phyloP scores from a whole-genome alignment of 148 eudicot species.

The Polygonum maritimum region DNA sequence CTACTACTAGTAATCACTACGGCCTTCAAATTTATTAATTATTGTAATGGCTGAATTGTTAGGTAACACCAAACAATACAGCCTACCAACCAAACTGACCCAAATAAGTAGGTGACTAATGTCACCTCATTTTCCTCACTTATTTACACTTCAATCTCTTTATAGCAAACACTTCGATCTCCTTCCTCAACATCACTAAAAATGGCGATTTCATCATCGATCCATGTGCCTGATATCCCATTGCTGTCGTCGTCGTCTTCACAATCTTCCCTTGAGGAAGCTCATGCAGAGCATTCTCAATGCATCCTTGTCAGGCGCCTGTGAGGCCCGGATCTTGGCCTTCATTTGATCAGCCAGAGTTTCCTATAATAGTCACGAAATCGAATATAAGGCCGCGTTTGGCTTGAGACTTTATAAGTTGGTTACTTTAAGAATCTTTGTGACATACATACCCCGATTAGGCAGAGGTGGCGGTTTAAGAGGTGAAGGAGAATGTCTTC shows the following conservation, averaged over 20 bases:
- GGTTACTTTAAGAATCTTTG: not conserved
- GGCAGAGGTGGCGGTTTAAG: constrained; percentile 48
- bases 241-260: not conserved
- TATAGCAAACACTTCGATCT: not conserved
- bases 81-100: not conserved
- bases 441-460: constrained; percentile 34
- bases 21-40: not conserved
- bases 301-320: constrained; percentile 58
- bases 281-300: constrained; percentile 66
- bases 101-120: not conserved
- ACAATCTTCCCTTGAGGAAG: constrained; percentile 58
- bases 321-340: constrained; percentile 26
- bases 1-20: not conserved
- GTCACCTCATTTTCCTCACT: not conserved
- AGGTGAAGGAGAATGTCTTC: constrained; percentile 70
- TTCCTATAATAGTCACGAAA: constrained; percentile 24
- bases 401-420: not conserved
- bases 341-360: constrained; percentile 45
- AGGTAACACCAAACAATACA: not conserved
- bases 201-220: not conserved
- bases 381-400: not conserved
- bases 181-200: not conserved
- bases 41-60: not conserved
- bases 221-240: no score
- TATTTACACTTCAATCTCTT: not conserved